Percentiles rank a stretch among this genome's conserved stretches.
phyloP scores from a whole-genome alignment of 306 rosid species.

The Trifolium subterraneum region DNA sequence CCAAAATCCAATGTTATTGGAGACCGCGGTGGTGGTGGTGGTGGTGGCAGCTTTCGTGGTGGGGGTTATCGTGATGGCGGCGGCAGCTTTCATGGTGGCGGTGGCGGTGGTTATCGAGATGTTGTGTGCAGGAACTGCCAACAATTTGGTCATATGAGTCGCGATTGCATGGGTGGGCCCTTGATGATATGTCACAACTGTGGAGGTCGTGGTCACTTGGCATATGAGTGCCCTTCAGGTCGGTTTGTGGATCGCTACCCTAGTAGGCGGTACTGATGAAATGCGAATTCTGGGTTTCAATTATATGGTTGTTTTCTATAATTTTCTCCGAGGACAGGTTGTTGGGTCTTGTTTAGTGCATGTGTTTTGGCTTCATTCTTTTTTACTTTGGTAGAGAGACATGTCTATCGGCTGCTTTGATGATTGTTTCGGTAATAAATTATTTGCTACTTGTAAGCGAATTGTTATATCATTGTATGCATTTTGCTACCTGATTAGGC shows the following conservation, averaged over 20 bases:
- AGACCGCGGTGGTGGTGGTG: conserved; percentile 58
- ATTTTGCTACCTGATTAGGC: conserved; percentile 15
- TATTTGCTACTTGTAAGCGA: conserved; percentile 19
- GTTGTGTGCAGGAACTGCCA: conserved; percentile 90
- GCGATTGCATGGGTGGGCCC: conserved; percentile 92
- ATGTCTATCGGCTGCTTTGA: conserved; percentile 22
- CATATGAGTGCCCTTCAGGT: conserved; percentile 97
- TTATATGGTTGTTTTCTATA: conserved; percentile 24
- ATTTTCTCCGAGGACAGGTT: conserved; percentile 19
- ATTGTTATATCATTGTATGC: conserved; percentile 12
- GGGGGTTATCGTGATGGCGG: conserved; percentile 40
- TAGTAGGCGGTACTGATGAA: conserved; percentile 83
- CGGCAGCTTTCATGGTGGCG: conserved; percentile 40
- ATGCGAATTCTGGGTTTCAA: conserved; percentile 24
- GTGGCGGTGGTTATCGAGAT: conserved; percentile 68
- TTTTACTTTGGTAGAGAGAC: conserved; percentile 31
- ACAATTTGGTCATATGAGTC: conserved; percentile 91
- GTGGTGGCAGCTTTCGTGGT: conserved; percentile 49
- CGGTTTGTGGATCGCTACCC: conserved; percentile 88
- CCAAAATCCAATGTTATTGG: conserved; percentile 67
- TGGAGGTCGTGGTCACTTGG: conserved; percentile 96
- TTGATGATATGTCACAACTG: conserved; percentile 95
- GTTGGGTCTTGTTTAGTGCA: conserved; percentile 26
- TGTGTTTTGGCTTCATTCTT: conserved; percentile 42
- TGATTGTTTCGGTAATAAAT: conserved; percentile 42